These are phyloP conservation scores for Populus simonii DNA, from an alignment of 345 rosid species.

Conservation along the genomic window DNA sequence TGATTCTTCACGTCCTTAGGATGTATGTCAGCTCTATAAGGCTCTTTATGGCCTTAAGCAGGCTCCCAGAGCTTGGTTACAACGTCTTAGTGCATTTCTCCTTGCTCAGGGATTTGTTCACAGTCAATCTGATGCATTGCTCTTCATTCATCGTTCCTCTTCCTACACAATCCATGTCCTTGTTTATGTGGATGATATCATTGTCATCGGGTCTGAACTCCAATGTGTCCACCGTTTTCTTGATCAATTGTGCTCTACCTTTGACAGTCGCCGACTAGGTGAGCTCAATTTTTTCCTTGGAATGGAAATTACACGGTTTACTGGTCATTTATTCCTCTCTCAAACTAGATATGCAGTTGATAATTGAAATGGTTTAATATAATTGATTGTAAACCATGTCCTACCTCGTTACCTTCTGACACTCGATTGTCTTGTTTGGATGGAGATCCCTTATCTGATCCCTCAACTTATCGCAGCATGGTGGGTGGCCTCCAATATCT, in stretches of 20 bases:
- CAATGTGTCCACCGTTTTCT: neutral
- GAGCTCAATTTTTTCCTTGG: too few relatives aligned
- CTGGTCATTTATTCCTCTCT: too few relatives aligned
- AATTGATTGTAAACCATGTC: neutral
- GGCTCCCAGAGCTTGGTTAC: neutral
- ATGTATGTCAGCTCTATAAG: neutral
- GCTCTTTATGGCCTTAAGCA: neutral
- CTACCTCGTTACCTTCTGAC: neutral
- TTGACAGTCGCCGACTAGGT: neutral
- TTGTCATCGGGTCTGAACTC: too few relatives aligned
- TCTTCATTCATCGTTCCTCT: too few relatives aligned
- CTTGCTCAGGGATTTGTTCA: neutral
- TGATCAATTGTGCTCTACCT: neutral
- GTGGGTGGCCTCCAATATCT: neutral
- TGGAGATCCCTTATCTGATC: neutral
- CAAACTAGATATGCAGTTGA: neutral
- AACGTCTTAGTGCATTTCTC: neutral
- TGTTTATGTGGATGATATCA: neutral
- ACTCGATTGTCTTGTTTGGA: neutral
- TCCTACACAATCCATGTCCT: too few relatives aligned
- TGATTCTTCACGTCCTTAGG: neutral
- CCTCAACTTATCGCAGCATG: neutral
- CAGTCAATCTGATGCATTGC: neutral
- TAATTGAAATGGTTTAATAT: neutral
- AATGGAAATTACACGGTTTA: too few relatives aligned